These are phyloP conservation scores for Acorus calamus DNA, from an alignment of 106 monocot species.

Conservation along the genomic window DNA sequence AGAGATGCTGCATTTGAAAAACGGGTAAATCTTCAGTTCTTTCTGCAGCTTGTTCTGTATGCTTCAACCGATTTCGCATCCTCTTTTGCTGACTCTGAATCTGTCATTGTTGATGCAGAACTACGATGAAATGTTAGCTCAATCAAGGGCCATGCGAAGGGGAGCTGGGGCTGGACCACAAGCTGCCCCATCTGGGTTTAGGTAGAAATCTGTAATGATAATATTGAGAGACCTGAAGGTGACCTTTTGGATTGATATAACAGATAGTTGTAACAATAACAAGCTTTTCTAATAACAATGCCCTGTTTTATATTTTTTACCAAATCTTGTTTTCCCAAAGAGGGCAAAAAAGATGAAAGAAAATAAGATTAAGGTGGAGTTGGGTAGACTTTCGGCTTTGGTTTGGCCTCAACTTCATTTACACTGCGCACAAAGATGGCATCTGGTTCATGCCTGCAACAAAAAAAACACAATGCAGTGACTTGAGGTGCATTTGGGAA, in stretches of 20 bases:
- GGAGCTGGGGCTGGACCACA: slow-evolving; percentile 30
- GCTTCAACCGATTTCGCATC: neutral
- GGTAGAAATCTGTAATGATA: slow-evolving; percentile 9
- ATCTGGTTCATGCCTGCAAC: slow-evolving; percentile 69
- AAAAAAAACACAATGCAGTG: neutral
- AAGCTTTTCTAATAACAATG: no score
- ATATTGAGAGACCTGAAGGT: no score
- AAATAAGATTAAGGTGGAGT: slow-evolving; percentile 18
- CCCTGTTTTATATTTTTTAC: no score
- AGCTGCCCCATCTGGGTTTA: slow-evolving; percentile 39
- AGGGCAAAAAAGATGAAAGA: no score
- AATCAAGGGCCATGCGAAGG: slow-evolving; percentile 66
- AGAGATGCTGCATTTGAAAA: slow-evolving; percentile 63
- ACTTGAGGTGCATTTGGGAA: neutral
- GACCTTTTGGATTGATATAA: no score
- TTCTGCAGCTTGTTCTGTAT: neutral
- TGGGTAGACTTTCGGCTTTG: slow-evolving; percentile 82
- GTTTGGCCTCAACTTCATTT: slow-evolving; percentile 86
- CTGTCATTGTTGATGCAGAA: slow-evolving; percentile 22
- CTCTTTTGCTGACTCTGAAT: neutral
- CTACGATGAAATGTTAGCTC: slow-evolving; percentile 62
- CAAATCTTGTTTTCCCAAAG: no score
- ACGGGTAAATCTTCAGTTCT: slow-evolving; percentile 26
- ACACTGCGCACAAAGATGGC: slow-evolving; percentile 77
- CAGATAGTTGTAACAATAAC: no score